phyloP scores from a whole-genome alignment of 148 eudicot species.

The Beta vulgaris region DNA sequence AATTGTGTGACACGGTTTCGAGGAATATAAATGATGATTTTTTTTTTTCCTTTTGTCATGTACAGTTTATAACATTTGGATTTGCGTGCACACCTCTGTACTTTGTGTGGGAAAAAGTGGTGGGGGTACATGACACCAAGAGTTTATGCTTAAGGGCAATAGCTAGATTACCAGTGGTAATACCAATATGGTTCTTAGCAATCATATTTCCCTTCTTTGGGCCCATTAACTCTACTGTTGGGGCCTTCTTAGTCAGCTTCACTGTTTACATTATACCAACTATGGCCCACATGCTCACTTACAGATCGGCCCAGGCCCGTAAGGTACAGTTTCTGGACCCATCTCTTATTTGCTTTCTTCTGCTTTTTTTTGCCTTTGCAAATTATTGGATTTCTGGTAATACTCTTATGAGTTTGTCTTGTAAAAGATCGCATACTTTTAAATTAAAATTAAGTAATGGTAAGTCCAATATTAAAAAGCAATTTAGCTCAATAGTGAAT shows the following conservation, averaged over 20 bases:
- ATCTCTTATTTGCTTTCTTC: not conserved
- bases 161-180: constrained; percentile 60
- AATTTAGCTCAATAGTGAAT: too few relatives aligned
- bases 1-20: not conserved
- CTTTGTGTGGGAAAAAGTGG: constrained; percentile 76
- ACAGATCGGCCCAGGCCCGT: constrained; percentile 55
- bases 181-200: constrained; percentile 76
- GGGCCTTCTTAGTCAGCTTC: constrained; percentile 74
- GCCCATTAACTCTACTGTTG: constrained; percentile 72
- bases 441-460: too few relatives aligned
- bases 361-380: not conserved
- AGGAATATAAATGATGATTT: not conserved
- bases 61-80: constrained; percentile 71
- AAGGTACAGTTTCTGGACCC: constrained; percentile 38
- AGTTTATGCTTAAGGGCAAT: constrained; percentile 65
- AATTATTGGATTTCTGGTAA: not conserved
- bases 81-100: constrained; percentile 68
- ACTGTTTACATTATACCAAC: constrained; percentile 68
- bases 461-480: too few relatives aligned
- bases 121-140: constrained; percentile 67
- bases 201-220: constrained; percentile 76
- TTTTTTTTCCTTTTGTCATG: constrained; percentile 21
- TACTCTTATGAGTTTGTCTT: too few relatives aligned
- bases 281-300: constrained; percentile 66
- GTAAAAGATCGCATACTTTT: too few relatives aligned